A percentile compares a stretch with the other conserved stretches of the same genome.
phyloP scores from a whole-genome alignment of 345 rosid species.

The Hevea brasiliensis region DNA sequence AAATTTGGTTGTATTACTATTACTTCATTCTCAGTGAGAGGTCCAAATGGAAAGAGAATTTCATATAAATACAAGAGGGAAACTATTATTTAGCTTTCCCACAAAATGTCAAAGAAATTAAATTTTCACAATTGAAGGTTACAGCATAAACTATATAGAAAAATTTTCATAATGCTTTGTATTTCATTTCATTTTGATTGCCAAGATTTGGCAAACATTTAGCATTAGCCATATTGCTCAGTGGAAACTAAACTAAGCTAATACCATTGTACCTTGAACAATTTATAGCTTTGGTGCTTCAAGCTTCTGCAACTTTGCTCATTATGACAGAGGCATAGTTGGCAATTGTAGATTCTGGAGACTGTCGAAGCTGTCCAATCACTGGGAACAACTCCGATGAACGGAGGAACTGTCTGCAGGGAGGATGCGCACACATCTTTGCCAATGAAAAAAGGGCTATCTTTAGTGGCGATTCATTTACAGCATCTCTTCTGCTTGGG shows the following conservation, averaged over 20 bases:
- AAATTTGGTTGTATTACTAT: too few species aligned
- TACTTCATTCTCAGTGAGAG: too few species aligned
- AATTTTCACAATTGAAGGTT: too few species aligned
- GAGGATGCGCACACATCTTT: conserved; percentile 80
- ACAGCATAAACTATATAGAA: too few species aligned
- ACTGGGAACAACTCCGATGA: conserved; percentile 76
- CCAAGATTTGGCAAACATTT: background rate
- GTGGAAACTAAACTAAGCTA: conserved; percentile 13
- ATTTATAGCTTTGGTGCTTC: conserved; percentile 11
- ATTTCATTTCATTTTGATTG: background rate
- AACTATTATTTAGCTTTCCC: too few species aligned
- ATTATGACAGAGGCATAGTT: conserved; percentile 74
- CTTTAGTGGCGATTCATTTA: conserved; percentile 82
- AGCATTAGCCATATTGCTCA: too few species aligned
- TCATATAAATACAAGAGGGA: too few species aligned
- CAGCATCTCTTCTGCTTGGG: conserved; percentile 67
- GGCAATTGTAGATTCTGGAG: conserved; percentile 80
- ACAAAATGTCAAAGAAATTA: too few species aligned
- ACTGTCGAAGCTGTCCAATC: conserved; percentile 74
- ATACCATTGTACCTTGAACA: background rate
- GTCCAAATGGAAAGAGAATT: too few species aligned
- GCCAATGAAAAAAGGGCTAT: conserved; percentile 90
- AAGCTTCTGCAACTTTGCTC: conserved; percentile 58
- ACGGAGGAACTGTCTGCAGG: conserved; percentile 69
- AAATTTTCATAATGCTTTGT: background rate